A percentile compares a stretch with the other conserved stretches of the same genome.
phyloP scores from a whole-genome alignment of 2,329 filamentous ascomycete species.

The Cryphonectria radicalis region DNA sequence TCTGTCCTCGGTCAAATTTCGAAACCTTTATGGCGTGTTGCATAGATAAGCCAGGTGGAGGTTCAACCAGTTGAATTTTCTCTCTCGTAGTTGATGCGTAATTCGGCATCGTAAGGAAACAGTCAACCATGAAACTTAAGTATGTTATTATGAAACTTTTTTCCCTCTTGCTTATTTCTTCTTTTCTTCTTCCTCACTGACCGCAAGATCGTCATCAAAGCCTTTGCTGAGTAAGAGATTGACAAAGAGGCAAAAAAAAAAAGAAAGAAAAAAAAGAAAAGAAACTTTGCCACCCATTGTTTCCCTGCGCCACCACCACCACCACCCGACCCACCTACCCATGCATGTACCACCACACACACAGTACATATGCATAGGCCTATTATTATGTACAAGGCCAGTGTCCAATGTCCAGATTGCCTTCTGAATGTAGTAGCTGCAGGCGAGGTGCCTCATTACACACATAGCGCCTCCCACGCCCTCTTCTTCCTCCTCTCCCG shows the following conservation, averaged over 20 bases:
- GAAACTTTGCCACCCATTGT: background rate
- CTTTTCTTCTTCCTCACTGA: background rate
- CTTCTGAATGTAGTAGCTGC: slow-evolving; percentile 5
- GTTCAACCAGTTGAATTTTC: background rate
- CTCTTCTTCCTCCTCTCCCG: too few species aligned
- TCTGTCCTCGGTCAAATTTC: slow-evolving; percentile 16
- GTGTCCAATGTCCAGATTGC: slow-evolving; percentile 10
- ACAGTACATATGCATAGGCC: background rate
- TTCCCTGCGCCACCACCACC: background rate
- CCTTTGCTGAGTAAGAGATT: too few species aligned
- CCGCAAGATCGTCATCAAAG: background rate
- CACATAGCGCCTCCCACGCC: background rate
- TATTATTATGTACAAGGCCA: background rate
- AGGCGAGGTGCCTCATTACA: background rate
- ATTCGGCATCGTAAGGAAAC: slow-evolving; percentile 1
- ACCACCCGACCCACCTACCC: too few species aligned
- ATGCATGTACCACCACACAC: background rate
- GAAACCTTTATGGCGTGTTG: slow-evolving; percentile 14
- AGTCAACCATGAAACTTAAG: background rate
- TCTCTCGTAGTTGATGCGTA: background rate
- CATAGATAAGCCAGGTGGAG: slow-evolving; percentile 14
- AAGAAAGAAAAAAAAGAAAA: background rate
- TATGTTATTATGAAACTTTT: too few species aligned
- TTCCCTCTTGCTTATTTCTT: too few species aligned
- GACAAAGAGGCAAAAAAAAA: background rate